A percentile compares a stretch with the other conserved stretches of the same genome.
phyloP scores from a whole-genome alignment of 2,329 filamentous ascomycete species.

The Trichophyton mentagrophytes region DNA sequence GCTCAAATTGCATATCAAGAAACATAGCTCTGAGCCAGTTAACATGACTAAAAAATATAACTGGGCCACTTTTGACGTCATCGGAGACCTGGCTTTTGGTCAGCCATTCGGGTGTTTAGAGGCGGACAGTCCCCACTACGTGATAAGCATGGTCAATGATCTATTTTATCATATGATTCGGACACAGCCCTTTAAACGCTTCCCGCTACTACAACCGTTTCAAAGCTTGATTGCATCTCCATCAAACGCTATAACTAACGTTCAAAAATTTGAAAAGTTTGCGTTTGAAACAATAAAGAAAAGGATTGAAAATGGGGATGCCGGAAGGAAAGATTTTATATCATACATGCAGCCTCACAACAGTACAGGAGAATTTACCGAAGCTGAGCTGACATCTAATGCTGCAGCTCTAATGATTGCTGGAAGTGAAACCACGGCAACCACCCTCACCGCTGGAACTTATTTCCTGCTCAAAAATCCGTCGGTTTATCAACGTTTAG shows the following conservation, averaged over 20 bases:
- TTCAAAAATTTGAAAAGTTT: constrained; percentile 8
- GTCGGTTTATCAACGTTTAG: constrained; percentile 4
- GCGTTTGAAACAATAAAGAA: constrained; percentile 17
- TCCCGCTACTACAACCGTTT: constrained; percentile 7
- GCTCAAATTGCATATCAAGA: neutral
- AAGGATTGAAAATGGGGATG: constrained; percentile 15
- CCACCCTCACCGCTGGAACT: constrained; percentile 27
- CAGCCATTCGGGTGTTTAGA: constrained; percentile 29
- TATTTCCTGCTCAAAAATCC: constrained; percentile 25
- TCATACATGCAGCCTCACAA: constrained; percentile 26
- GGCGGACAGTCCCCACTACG: constrained; percentile 14
- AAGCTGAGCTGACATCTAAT: constrained; percentile 29
- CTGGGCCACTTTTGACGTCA: constrained; percentile 27
- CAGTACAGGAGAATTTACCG: constrained; percentile 18
- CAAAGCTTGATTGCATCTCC: neutral
- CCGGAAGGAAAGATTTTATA: constrained; percentile 29
- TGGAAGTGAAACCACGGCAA: constrained; percentile 36
- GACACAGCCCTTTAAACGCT: neutral
- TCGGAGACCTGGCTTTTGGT: constrained; percentile 32
- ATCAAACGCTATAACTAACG: neutral
- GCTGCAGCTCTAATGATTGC: constrained; percentile 29
- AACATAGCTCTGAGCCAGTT: constrained; percentile 9
- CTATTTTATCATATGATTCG: constrained; percentile 9
- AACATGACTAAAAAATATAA: constrained; percentile 26
- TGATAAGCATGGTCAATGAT: neutral